Conservation (phyloP, 2,329 filamentous ascomycete species). For the Aurifilum marmelostoma region DNA sequence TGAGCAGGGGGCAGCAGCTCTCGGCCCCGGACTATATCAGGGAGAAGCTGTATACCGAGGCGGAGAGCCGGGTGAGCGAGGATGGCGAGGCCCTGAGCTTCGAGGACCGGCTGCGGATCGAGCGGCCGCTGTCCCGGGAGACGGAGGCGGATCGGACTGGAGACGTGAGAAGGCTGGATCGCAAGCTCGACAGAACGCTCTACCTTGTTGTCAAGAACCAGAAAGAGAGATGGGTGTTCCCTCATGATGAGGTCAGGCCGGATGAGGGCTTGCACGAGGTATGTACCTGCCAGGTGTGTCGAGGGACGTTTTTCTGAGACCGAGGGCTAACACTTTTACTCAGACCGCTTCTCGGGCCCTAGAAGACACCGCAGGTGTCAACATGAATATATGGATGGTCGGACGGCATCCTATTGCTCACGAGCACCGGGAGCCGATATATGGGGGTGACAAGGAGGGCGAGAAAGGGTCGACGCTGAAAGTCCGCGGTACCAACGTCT, state of each 20-base stretch:
- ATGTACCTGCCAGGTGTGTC: slow-evolving; percentile 38
- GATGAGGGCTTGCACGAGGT: slow-evolving; percentile 85
- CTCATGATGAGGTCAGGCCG: slow-evolving; percentile 67
- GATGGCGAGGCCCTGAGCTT: slow-evolving; percentile 62
- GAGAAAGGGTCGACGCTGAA: slow-evolving; percentile 42
- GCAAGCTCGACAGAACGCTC: slow-evolving; percentile 77
- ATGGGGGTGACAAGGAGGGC: slow-evolving; percentile 45
- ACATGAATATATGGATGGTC: slow-evolving; percentile 99
- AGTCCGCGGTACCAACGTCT: slow-evolving; percentile 72
- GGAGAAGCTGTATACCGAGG: slow-evolving; percentile 74
- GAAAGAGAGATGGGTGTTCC: slow-evolving; percentile 80
- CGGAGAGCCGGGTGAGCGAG: slow-evolving; percentile 65
- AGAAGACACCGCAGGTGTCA: slow-evolving; percentile 75
- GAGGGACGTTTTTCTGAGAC: background rate
- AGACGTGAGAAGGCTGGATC: slow-evolving; percentile 79
- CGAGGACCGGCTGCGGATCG: slow-evolving; percentile 67
- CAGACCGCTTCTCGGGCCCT: slow-evolving; percentile 86
- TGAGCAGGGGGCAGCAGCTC: slow-evolving; percentile 72
- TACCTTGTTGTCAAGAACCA: slow-evolving; percentile 82
- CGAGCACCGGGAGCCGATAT: slow-evolving; percentile 59
- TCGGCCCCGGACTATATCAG: slow-evolving; percentile 67
- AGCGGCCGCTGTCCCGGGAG: slow-evolving; percentile 68
- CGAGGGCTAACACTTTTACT: slow-evolving; percentile 20
- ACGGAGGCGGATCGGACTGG: slow-evolving; percentile 78
- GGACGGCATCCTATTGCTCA: slow-evolving; percentile 89